These are phyloP conservation scores for Aureobasidium sp. DNA, from an alignment of 2,329 filamentous ascomycete species.

Conservation along the genomic window DNA sequence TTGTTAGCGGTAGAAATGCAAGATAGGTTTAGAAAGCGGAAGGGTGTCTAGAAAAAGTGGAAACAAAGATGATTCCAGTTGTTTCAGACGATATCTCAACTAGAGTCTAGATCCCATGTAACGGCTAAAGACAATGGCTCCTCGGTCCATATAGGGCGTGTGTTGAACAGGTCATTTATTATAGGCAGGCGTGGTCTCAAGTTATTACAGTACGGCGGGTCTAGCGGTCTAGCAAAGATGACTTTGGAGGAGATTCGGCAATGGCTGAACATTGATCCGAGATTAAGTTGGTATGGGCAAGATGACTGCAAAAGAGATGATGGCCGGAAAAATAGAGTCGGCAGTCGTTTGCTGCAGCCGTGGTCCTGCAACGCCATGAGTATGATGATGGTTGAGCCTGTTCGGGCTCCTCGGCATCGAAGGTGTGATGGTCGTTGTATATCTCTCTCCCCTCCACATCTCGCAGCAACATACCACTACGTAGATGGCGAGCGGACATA, in stretches of 20 bases:
- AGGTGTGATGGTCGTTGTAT: not conserved
- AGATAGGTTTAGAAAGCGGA: no score
- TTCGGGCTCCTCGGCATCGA: not conserved
- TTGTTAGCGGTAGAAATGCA: no score
- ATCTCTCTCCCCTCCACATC: not conserved
- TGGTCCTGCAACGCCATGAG: not conserved
- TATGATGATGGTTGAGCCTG: not conserved
- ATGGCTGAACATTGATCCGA: slow-evolving; percentile 8
- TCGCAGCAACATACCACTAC: not conserved
- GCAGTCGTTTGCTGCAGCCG: not conserved
- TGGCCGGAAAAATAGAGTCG: not conserved
- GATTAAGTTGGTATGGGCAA: not conserved
- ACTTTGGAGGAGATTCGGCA: not conserved
- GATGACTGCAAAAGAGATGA: not conserved
- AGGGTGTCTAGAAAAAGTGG: no score
- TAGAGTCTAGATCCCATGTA: not conserved
- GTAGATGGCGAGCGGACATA: slow-evolving; percentile 6
- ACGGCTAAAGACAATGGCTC: not conserved
- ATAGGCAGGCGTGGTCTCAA: not conserved
- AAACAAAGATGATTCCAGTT: not conserved
- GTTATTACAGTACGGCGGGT: not conserved
- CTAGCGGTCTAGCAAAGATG: not conserved
- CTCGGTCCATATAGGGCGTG: not conserved
- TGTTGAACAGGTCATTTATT: not conserved
- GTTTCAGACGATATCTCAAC: not conserved